These are phyloP conservation scores for Eutrema heterophyllum DNA, from an alignment of 345 rosid genomes.

Conservation along the genomic window DNA sequence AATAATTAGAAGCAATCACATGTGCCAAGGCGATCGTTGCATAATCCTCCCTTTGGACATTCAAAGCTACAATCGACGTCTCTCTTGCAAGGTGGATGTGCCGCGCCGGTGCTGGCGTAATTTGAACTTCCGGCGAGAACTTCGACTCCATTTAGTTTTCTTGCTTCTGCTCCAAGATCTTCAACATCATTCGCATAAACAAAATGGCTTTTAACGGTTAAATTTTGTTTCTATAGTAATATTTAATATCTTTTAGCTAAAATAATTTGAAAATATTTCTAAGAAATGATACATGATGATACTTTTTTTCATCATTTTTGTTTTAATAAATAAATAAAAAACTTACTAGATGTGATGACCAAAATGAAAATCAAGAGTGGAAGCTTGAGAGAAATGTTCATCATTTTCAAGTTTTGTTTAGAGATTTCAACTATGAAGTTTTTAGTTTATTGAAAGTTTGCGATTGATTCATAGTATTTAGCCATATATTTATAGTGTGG, in stretches of 20 bases:
- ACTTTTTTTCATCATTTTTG: too few relatives aligned
- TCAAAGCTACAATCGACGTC: background rate
- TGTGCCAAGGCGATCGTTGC: background rate
- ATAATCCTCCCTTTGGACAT: background rate
- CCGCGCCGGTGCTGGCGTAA: too few relatives aligned
- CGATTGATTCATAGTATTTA: too few relatives aligned
- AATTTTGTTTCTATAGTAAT: too few relatives aligned
- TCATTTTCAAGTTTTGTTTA: background rate
- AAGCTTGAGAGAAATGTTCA: background rate
- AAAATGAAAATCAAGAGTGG: conserved; percentile 7
- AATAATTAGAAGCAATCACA: conserved; percentile 1
- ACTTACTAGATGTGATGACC: conserved; percentile 15
- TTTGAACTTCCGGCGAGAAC: background rate
- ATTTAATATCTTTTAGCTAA: too few relatives aligned
- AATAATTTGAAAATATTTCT: too few relatives aligned
- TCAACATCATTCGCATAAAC: background rate
- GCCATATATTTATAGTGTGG: too few relatives aligned
- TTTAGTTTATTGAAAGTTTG: too few relatives aligned
- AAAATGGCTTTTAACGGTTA: background rate
- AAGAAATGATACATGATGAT: too few relatives aligned
- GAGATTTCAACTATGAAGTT: too few relatives aligned
- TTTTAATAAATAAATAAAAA: background rate
- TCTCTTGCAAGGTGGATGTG: too few relatives aligned
- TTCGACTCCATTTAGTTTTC: background rate
- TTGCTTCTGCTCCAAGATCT: conserved; percentile 14